A percentile compares a stretch with the other conserved stretches of the same genome.
Evolutionary conservation across 345 rosid genomes (phyloP).

Genomic region (Euphorbia lathyris): DNA sequence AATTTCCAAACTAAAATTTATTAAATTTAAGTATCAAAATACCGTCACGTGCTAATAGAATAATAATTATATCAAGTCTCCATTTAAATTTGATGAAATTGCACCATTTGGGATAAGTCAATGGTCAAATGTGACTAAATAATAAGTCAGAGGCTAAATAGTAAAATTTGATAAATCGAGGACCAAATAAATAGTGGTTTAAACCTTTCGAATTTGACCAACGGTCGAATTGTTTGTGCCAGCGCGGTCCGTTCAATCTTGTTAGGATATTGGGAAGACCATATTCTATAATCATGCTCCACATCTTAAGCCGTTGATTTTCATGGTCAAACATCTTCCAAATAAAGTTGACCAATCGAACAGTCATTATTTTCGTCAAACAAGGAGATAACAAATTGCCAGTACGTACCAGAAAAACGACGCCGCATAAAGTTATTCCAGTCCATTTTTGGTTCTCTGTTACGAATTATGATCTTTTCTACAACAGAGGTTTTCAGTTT

Average conservation of each 20-base stretch:
- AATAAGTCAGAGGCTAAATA: too few species aligned
- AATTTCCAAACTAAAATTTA: too few species aligned
- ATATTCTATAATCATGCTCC: not conserved
- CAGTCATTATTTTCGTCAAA: not conserved
- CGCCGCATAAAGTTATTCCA: not conserved
- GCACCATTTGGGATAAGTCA: too few species aligned
- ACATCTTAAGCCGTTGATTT: constrained; percentile 3
- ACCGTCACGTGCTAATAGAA: too few species aligned
- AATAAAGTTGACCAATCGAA: not conserved
- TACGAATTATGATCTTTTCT: not conserved
- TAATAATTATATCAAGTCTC: too few species aligned
- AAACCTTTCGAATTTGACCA: constrained; percentile 21
- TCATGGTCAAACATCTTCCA: not conserved
- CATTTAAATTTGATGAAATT: too few species aligned
- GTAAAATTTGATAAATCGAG: too few species aligned
- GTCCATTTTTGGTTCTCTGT: not conserved
- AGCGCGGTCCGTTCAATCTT: not conserved
- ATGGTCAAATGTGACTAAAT: too few species aligned
- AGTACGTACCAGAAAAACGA: not conserved
- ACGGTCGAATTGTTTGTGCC: constrained; percentile 30
- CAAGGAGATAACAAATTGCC: not conserved
- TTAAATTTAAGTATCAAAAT: too few species aligned
- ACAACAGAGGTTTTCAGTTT: not conserved
- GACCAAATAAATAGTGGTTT: not conserved
- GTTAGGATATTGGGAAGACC: not conserved